Base-by-base conservation (phyloP, 2,329 filamentous ascomycete species). In the Didymella sp. region DNA sequence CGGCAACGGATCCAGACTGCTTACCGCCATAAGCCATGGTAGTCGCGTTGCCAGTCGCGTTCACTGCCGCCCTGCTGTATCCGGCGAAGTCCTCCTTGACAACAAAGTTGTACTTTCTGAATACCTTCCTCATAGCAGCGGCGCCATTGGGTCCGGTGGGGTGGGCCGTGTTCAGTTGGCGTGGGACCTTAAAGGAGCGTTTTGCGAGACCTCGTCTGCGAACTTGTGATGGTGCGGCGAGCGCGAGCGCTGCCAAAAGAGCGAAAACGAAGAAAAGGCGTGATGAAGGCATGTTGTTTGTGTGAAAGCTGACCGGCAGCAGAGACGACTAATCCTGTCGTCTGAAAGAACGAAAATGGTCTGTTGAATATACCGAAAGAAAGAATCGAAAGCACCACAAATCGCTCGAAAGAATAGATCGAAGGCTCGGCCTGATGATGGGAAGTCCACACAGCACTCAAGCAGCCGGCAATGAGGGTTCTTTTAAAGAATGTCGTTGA, bases 111-210 rank as follows among this genome's bases (percentile, higher is more conserved):
- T 84, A 92, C 73, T 93, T 93, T 66, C 81, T 77, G 73, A 89
- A 88, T 15, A 88, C 85, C 76, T 85, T 89, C 47, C 83, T 76
- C 64, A 93, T 80, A 47, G 88, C 87, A 55, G 77, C 72, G 6
- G 82, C 79, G n/a, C 88, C 87, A 77, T 89, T 81, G 44, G 70
- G 71, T 24, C 71, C 71, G 48, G 70, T 71, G 21, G 80, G 78
- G 70, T 86, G 86, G 53, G 79, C 78, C n/a, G 77, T 77, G 64
- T 86, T 87, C 48, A 79, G 75, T 43, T 84, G 77, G 31, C 87
- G 81, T 47, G 85, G 81, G 30, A 90, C 81, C 71, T 82, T 85
- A 78, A 89, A 90, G 7, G 85, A 85, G 21, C 83, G 80, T 70
- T 84, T 85, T 61, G 80, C 71, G 8, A 83, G 66, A 43, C 61